Base-by-base conservation (phyloP, 805 yeast species). In the Metschnikowia arizonensis region DNA sequence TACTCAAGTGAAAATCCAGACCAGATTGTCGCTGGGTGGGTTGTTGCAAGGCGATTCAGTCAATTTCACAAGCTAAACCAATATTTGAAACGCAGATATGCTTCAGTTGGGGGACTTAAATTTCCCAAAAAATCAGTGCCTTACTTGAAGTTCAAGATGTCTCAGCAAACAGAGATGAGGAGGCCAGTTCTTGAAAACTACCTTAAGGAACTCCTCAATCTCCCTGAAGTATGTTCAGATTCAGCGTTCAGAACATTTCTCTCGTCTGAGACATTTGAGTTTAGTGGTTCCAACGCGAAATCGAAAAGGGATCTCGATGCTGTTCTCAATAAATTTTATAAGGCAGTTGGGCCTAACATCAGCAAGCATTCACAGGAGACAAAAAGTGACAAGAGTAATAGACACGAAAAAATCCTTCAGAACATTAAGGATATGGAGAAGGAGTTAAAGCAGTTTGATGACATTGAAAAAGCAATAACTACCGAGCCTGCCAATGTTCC, bases 1-100 rank as follows among this genome's bases (percentile, higher is more conserved):
- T 60, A 57, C 37, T 59, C 66, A 57, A 62, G 60, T 35, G 64
- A 64, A 5, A 59, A 63, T 25, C 78, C 77, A 2, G 73, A 68
- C 2, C 60, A 66, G 6, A 72, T 74, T 4, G 69, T 78, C 2
- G 88, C 90, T 0, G 85, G 88, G 0, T 91, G 97, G 97, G 80
- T 87, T 43, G 85, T 89, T n/a, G 91, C 96, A 0, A 68, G 97
- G 53, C 70, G 98, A 46, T 90, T 82, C 58, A 86, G 86, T 54
- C 97, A 91, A 58, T 90, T 90, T 61, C 81, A 74, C 63, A 78
- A 76, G 50, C 68, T 90, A 28, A 81, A 90, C 58, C 79, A 78
- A 49, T 81, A 85, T 50, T 64, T 90, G 53, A 78, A 73, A 46
- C 61, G 62, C 2, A 68, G 64, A 35, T 83, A 81, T 53, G 74